These are phyloP conservation scores for Conidiobolus incongruus DNA, from an alignment of 371 early-diverging fungal species.

Conservation along the genomic window DNA sequence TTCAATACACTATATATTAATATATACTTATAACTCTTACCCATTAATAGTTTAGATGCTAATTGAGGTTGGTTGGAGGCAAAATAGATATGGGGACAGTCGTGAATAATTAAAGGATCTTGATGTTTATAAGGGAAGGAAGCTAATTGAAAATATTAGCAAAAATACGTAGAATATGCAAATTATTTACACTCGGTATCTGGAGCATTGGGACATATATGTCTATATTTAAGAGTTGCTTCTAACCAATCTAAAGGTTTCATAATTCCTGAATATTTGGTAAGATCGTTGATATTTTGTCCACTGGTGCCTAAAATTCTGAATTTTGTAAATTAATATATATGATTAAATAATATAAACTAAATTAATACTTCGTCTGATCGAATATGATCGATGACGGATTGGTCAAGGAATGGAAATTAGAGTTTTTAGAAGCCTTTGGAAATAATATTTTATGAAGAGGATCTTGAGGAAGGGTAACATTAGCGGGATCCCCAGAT, in stretches of 20 bases:
- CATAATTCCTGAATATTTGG: constrained; percentile 25
- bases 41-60: constrained; percentile 26
- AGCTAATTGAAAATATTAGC: constrained; percentile 17
- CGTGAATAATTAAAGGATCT: constrained; percentile 64
- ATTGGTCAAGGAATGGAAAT: constrained; percentile 47
- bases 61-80: constrained; percentile 73
- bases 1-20: not conserved
- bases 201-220: constrained; percentile 77
- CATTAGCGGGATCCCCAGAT: constrained; percentile 43
- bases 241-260: constrained; percentile 44
- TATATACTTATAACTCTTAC: constrained; percentile 10
- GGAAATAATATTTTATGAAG: constrained; percentile 43
- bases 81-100: constrained; percentile 61
- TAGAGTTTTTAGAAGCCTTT: constrained; percentile 21
- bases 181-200: constrained; percentile 67
- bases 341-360: not conserved
- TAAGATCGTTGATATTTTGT: constrained; percentile 69
- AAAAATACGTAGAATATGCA: no score
- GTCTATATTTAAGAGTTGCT: constrained; percentile 47
- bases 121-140: constrained; percentile 60
- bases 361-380: constrained; percentile 16
- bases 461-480: constrained; percentile 69
- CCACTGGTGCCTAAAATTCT: constrained; percentile 61
- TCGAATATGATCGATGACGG: constrained; percentile 46
- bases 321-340: not conserved